Evolutionary conservation across 83 land plant genomes (phyloP).

Genomic region (Diphasiastrum complanatum): DNA sequence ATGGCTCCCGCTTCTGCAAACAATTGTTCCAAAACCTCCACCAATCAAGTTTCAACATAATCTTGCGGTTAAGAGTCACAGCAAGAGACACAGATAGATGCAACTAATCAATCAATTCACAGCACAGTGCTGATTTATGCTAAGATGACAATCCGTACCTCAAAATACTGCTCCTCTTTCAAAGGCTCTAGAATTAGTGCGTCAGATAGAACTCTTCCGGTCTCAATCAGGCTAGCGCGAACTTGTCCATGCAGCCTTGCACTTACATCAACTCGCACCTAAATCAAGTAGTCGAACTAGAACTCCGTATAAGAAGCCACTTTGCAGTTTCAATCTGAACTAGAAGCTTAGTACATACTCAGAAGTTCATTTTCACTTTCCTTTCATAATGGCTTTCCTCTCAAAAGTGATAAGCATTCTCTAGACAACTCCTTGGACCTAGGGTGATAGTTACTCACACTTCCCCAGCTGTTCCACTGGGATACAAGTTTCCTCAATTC

Average conservation of each 20-base stretch:
- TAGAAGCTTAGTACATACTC: too few relatives aligned
- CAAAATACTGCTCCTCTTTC: slow-evolving; percentile 83
- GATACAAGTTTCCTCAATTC: too few relatives aligned
- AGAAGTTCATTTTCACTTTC: too few relatives aligned
- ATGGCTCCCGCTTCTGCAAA: slow-evolving; percentile 82
- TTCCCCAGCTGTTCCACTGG: too few relatives aligned
- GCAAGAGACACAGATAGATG: neutral
- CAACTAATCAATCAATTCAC: neutral
- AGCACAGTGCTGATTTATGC: neutral
- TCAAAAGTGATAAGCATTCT: too few relatives aligned
- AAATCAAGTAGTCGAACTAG: too few relatives aligned
- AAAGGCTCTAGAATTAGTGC: slow-evolving; percentile 77
- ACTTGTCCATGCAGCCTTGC: slow-evolving; percentile 86
- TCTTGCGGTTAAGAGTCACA: neutral
- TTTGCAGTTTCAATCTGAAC: too few relatives aligned
- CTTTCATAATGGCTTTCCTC: too few relatives aligned
- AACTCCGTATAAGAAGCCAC: too few relatives aligned
- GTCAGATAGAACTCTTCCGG: slow-evolving; percentile 54
- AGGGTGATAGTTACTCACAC: too few relatives aligned
- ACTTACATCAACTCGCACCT: slow-evolving; percentile 98
- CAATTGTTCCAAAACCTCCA: neutral
- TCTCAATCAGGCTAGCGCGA: slow-evolving; percentile 83
- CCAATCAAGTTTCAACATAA: neutral
- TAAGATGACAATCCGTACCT: slow-evolving; percentile 30
- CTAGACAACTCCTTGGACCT: too few relatives aligned